Evolutionary conservation across 139 green algal species (phyloP), one percentile per base, ranked within the genome.

Genomic region (Eudorina sp.): DNA sequence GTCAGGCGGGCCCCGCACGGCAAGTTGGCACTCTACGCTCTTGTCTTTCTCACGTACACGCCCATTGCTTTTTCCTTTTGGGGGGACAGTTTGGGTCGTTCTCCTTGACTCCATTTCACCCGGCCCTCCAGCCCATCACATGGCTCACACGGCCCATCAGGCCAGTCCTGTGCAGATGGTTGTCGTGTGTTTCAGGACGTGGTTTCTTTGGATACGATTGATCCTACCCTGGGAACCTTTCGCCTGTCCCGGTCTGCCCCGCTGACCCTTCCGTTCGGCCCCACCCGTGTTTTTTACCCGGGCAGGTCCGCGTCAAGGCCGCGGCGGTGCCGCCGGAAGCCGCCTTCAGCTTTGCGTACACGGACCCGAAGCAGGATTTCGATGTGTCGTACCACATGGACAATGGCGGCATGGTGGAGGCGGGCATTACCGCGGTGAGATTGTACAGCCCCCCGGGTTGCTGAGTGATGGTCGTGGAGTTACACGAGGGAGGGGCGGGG

Each of bases 301-400:
- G 40, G 34, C 62, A 85, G 85, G 60, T 85, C 40, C 77, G 76
- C 4, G 64, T 86, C 1, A 36, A 53, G 16, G 23, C 16, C 41
- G 60, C 43, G 45, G 53, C 68, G 7, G 48, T 78, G 1, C 87
- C 90, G 25, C 4, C 45, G 1, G 45, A 51, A 13, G n/a, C 36
- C 31, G 53, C 74, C 25, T 89, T 90, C 29, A 58, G 53, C 27
- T 96, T 96, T 75, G 83, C 94, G 0, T 95, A 93, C 89, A 96
- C 95, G 8, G 90, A 97, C 84, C 93, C 93, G 0, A 48, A 55
- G 0, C 62, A 93, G 7, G 96, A 98, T 66, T 73, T 93, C 34
- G 95, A 97, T 70, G 92, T 96, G n/a, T 94, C 86, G 0, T 73
- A 58, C 2, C 81, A 94, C 53, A 81, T 95, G 77, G 27, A 93